These are phyloP conservation scores for Kodamaea arcana DNA, from an alignment of 1,139 yeast genomes.

Conservation along the genomic window DNA sequence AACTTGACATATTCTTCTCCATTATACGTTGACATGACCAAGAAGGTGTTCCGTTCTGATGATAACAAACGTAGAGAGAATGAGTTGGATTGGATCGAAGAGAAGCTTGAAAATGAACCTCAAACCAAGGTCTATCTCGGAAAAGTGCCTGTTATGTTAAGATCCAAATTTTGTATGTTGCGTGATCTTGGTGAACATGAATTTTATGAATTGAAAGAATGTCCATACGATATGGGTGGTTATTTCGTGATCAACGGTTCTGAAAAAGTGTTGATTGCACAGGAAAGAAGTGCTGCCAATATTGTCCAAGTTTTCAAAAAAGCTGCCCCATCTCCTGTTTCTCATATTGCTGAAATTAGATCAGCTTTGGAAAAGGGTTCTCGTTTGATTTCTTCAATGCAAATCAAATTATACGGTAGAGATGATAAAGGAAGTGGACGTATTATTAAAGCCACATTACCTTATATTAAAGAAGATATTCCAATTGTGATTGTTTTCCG, in stretches of 20 bases:
- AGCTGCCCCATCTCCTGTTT: constrained; percentile 95
- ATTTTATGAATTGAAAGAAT: constrained; percentile 90
- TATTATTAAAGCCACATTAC: constrained; percentile 92
- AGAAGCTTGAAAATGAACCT: constrained; percentile 50
- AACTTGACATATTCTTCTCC: constrained; percentile 96
- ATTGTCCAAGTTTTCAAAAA: constrained; percentile 97
- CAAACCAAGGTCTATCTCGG: constrained; percentile 85
- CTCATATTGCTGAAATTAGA: constrained; percentile 95
- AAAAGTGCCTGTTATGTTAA: constrained; percentile 95
- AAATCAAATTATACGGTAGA: constrained; percentile 85
- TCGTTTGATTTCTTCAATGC: constrained; percentile 88
- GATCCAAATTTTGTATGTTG: constrained; percentile 93
- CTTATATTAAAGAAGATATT: constrained; percentile 92
- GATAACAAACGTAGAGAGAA: constrained; percentile 52
- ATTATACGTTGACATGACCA: constrained; percentile 91
- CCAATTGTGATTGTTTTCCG: constrained; percentile 96
- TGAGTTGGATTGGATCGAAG: constrained; percentile 71
- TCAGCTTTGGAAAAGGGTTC: constrained; percentile 97
- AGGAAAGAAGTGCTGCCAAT: constrained; percentile 97
- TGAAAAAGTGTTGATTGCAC: constrained; percentile 96
- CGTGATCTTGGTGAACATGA: constrained; percentile 92
- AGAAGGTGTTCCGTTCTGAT: constrained; percentile 78
- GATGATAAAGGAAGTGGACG: constrained; percentile 72
- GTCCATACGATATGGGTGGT: constrained; percentile 99
- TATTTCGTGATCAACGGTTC: constrained; percentile 97